Base-by-base conservation (phyloP, 192 early-diverging fungal genomes). In the Coemansia sp. region DNA sequence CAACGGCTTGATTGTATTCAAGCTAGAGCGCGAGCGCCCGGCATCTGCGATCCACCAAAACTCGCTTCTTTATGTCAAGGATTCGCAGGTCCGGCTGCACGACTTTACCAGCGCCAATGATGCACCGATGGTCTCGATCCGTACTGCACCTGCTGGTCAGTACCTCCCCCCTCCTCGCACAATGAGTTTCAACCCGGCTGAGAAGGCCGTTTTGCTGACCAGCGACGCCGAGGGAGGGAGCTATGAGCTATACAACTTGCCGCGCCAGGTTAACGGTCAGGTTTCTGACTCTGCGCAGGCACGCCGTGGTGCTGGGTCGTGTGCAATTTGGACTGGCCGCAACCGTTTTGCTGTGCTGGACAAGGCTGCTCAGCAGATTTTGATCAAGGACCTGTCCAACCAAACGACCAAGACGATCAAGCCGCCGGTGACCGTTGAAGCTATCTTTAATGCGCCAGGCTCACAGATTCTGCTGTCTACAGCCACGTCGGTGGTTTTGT, bases 331-430 rank as follows among this genome's bases (percentile, higher is more conserved):
- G 82, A 92, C 95, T 56, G 93, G 93, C 21, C 91, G 97, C 64
- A 99, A 99, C 68, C 87, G 97, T 20, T 97, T 96, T 85, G 97
- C 96, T 14, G 96, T 98, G 5, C 80, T 98, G 40, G 94, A 97
- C 72, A 94, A 93, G 66, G 73, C 83, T 9, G 84, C 77, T 53
- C 89, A 91, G 67, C 85, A 90, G 74, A 91, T 97, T 52, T 83
- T 87, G 61, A 92, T 98, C 71, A 90, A 92, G 66, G 94, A 95
- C 59, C 70, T 95, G 20, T 74, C 86, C 24, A 96, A 98, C 79
- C 86, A 86, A 59, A 89, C 86, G 14, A 94, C 93, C 25, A 98
- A 95, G 79, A 88, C 90, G 14, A 89, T 98, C 78, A 92, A 92
- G 64, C 79, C 90, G 8, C 88, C 91, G 18, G 83, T 83, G 3